These are phyloP conservation scores for Castanospermum australe DNA, from an alignment of 306 rosid genomes.

Conservation along the genomic window DNA sequence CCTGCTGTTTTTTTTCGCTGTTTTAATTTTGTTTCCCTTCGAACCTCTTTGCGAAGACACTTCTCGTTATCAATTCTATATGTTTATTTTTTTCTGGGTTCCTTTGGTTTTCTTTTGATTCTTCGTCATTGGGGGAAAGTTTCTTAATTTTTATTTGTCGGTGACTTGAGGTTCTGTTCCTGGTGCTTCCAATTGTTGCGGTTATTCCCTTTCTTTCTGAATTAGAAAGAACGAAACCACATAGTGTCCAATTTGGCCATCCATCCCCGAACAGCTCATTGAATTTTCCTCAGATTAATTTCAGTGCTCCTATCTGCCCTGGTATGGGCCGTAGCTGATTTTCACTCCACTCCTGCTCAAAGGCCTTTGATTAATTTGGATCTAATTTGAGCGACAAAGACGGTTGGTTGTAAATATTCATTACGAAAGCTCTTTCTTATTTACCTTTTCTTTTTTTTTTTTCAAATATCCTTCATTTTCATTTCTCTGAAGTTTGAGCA, in stretches of 20 bases:
- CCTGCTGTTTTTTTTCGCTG: not conserved
- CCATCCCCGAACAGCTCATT: not conserved
- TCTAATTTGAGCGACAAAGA: slow-evolving; percentile 25
- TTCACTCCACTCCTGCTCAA: not conserved
- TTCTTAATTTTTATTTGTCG: slow-evolving; percentile 40
- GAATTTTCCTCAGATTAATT: not conserved
- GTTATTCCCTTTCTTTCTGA: not conserved
- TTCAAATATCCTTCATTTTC: not conserved
- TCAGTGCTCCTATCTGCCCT: not conserved
- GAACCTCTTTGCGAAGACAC: not conserved
- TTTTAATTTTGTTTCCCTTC: not conserved
- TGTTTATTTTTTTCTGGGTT: not conserved
- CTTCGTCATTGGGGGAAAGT: slow-evolving; percentile 3
- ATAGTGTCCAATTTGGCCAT: not conserved
- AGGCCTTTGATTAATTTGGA: slow-evolving; percentile 36
- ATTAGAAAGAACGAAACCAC: not conserved
- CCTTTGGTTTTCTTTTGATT: not conserved
- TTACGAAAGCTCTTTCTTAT: not conserved
- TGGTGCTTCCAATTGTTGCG: slow-evolving; percentile 4
- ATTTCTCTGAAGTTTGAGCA: not conserved
- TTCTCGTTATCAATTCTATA: not conserved
- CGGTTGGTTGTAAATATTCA: not conserved
- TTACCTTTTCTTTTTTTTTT: not conserved
- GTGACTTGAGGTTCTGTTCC: slow-evolving; percentile 26
- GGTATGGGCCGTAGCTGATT: not conserved